phyloP scores from a whole-genome alignment of 225 moss, liverwort and hornwort genomes.

The Bryum argenteum region DNA sequence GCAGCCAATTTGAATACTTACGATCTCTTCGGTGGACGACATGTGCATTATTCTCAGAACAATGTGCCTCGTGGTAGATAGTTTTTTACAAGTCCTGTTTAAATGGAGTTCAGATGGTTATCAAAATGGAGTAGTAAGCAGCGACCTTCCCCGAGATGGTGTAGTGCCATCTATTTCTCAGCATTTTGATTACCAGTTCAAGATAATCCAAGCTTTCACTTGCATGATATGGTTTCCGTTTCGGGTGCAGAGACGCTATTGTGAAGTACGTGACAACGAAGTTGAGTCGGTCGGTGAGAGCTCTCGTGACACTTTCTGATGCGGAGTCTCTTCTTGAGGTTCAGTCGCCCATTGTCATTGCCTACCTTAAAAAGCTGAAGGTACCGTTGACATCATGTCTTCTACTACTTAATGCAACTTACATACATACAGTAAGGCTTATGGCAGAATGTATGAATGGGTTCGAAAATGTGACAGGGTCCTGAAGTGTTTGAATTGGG shows the following conservation, averaged over 20 bases:
- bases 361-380: constrained; percentile 46
- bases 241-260: constrained; percentile 58
- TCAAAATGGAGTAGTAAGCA: no score
- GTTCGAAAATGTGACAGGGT: constrained; percentile 33
- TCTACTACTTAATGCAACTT: background rate
- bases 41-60: no score
- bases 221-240: no score
- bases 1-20: no score
- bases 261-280: constrained; percentile 62
- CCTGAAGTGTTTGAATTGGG: constrained; percentile 48
- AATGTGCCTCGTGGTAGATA: no score
- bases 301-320: constrained; percentile 43
- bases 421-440: background rate
- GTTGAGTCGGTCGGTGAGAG: constrained; percentile 47
- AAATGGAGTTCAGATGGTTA: no score
- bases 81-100: no score
- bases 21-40: no score
- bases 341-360: constrained; percentile 50
- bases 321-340: constrained; percentile 44
- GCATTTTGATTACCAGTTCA: no score
- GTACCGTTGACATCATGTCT: constrained; percentile 18
- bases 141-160: no score
- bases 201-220: no score
- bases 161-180: no score
- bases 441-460: background rate